Percentiles rank a stretch among this genome's conserved stretches.
phyloP scores from a whole-genome alignment of 345 rosid species.

The Boechera stricta region DNA sequence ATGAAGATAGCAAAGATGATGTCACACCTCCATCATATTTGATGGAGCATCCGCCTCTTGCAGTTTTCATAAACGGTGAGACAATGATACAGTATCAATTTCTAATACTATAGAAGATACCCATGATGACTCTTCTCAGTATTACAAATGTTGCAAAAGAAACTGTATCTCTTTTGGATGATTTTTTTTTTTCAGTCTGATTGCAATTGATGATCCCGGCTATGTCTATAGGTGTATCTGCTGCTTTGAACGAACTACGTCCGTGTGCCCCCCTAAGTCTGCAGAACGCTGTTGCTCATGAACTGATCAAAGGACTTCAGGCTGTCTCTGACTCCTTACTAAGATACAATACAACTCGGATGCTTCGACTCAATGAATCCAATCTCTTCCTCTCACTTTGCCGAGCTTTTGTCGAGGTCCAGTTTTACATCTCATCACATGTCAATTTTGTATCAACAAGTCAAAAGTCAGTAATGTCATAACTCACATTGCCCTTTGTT shows the following conservation, averaged over 20 bases:
- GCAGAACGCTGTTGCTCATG: slow-evolving; percentile 76
- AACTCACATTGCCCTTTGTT: slow-evolving; percentile 23
- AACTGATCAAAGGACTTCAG: slow-evolving; percentile 78
- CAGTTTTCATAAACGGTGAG: slow-evolving; percentile 90
- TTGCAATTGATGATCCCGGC: slow-evolving; percentile 11
- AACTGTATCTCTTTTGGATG: neutral
- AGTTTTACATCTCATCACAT: slow-evolving; percentile 20
- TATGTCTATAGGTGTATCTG: slow-evolving; percentile 74
- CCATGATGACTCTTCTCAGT: neutral
- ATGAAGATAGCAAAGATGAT: slow-evolving; percentile 81
- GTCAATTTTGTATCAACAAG: neutral
- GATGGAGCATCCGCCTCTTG: slow-evolving; percentile 99
- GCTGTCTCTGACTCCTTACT: slow-evolving; percentile 81
- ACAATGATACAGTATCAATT: neutral
- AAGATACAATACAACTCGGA: slow-evolving; percentile 85
- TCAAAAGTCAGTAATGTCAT: slow-evolving; percentile 24
- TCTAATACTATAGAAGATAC: neutral
- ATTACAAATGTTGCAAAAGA: neutral
- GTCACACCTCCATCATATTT: slow-evolving; percentile 91
- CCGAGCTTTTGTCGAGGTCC: slow-evolving; percentile 86
- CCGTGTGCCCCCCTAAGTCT: slow-evolving; percentile 90
- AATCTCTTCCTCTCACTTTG: slow-evolving; percentile 87
- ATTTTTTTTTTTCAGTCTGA: neutral
- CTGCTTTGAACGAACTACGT: slow-evolving; percentile 89
- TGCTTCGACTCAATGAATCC: slow-evolving; percentile 89